These are phyloP conservation scores for Russula brevipes DNA, from an alignment of 768 basidiomycete genomes.

Conservation along the genomic window DNA sequence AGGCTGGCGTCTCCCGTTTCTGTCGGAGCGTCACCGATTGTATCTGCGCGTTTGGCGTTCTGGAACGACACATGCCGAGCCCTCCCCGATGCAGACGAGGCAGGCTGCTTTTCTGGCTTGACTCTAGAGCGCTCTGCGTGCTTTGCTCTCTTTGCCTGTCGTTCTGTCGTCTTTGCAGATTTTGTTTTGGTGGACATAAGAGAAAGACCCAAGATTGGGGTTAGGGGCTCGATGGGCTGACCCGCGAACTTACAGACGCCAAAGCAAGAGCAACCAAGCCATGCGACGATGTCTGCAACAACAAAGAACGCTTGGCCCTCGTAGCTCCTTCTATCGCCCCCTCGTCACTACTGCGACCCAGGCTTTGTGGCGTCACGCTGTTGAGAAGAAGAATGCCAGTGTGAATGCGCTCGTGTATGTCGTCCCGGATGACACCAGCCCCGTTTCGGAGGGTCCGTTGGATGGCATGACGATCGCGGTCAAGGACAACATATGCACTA, in stretches of 20 bases:
- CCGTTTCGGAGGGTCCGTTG: conserved; percentile 31
- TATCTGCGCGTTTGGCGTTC: conserved; percentile 28
- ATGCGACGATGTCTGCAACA: conserved; percentile 20
- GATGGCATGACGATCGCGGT: conserved; percentile 54
- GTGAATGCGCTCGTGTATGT: conserved; percentile 54
- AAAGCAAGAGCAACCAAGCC: neutral
- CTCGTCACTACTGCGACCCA: conserved; percentile 2
- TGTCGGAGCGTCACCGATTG: conserved; percentile 23
- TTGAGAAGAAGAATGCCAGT: conserved; percentile 32
- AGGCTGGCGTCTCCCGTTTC: conserved; percentile 29
- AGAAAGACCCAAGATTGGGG: conserved; percentile 20
- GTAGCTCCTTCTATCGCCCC: conserved; percentile 2
- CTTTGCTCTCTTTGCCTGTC: conserved; percentile 13
- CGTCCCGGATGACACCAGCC: conserved; percentile 10
- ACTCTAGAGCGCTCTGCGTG: neutral
- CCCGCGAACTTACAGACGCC: neutral
- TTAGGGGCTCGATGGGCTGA: conserved; percentile 13
- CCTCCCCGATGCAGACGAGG: neutral
- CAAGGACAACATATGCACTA: conserved; percentile 85
- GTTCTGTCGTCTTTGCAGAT: conserved; percentile 11
- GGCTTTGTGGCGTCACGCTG: conserved; percentile 10
- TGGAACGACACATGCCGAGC: conserved; percentile 10
- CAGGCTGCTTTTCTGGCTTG: neutral
- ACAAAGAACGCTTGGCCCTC: neutral
- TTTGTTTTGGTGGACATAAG: conserved; percentile 17